Evolutionary conservation across 306 rosid genomes (phyloP).

Genomic region (Gleditsia sinensis): DNA sequence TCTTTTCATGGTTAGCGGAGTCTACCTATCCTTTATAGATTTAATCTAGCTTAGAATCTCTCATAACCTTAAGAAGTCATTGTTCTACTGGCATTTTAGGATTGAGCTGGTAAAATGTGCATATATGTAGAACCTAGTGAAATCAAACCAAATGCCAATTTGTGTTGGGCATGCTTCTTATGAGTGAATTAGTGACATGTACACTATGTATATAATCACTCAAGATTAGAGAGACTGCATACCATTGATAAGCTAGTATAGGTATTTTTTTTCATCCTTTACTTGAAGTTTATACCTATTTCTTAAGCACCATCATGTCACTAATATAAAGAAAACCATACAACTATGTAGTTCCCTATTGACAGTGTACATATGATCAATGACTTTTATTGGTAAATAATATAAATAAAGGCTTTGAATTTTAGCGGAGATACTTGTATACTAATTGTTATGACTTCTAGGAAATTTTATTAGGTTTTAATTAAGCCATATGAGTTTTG

Average conservation of each 20-base stretch:
- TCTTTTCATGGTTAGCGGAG: too few species aligned
- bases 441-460: background rate
- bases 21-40: too few species aligned
- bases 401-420: background rate
- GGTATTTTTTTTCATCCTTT: background rate
- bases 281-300: background rate
- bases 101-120: background rate
- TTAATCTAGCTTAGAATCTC: background rate
- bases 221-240: background rate
- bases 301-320: background rate
- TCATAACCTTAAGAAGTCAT: background rate
- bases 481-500: too few species aligned
- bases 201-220: background rate
- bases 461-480: too few species aligned
- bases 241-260: background rate
- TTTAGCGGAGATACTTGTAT: background rate
- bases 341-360: background rate
- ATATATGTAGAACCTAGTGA: background rate
- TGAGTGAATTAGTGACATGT: background rate
- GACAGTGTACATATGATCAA: background rate
- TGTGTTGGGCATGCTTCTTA: background rate
- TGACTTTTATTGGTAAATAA: background rate
- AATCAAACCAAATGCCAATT: background rate
- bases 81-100: background rate
- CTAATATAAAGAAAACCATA: background rate